A percentile compares a stretch with the other conserved stretches of the same genome.
These are phyloP conservation scores for Colletotrichum melonis DNA, from an alignment of 2,329 filamentous ascomycete genomes.

Conservation along the genomic window DNA sequence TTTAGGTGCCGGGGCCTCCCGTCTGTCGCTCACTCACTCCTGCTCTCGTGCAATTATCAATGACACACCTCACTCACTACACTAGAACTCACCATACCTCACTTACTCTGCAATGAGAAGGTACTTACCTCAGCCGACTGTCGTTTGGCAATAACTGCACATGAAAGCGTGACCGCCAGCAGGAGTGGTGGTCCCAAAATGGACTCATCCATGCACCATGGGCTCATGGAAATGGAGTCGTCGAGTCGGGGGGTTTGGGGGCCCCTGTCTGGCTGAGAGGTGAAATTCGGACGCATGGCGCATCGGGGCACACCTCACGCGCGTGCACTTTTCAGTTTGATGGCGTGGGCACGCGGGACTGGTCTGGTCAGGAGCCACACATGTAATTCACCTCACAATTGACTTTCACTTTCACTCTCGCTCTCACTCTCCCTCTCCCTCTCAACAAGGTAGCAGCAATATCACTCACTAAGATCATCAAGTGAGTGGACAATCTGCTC, in stretches of 20 bases:
- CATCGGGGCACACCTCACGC: neutral
- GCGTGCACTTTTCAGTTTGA: neutral
- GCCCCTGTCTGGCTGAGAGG: conserved; percentile 19
- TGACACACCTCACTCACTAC: neutral
- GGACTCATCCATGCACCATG: neutral
- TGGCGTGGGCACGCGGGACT: neutral
- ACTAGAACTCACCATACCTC: no score
- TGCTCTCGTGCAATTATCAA: neutral
- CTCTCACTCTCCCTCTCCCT: no score
- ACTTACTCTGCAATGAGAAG: no score
- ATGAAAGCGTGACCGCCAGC: neutral
- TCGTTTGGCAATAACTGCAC: no score
- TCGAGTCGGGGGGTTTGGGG: conserved; percentile 11
- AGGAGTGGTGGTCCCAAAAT: neutral
- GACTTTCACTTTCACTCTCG: neutral
- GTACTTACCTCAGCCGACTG: no score
- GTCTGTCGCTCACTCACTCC: neutral
- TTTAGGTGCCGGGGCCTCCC: conserved; percentile 6
- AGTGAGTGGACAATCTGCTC: conserved; percentile 1
- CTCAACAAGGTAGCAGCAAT: neutral
- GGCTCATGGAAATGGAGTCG: neutral
- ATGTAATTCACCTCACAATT: neutral
- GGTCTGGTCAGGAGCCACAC: neutral
- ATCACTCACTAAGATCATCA: neutral
- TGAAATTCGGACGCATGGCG: neutral